Conservation (phyloP, 257 asterid genomes). For the Jasminum sambac region DNA sequence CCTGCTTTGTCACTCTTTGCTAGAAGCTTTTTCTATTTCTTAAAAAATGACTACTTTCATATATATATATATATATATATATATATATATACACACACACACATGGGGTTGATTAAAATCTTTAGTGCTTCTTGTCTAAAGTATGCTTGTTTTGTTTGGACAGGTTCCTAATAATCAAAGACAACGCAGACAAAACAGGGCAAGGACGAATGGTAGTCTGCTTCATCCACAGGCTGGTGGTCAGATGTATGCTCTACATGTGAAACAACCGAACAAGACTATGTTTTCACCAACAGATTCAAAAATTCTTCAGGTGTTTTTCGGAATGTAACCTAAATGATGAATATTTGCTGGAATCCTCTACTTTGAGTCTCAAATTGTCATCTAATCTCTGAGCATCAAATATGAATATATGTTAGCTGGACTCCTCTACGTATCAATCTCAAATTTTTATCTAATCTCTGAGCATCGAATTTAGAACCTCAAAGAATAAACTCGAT, state of each 20-base stretch:
- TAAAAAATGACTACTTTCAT: background rate
- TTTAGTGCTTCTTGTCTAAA: too few species aligned
- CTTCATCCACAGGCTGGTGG: constrained; percentile 39
- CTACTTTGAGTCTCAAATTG: background rate
- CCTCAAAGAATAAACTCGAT: background rate
- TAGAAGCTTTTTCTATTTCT: background rate
- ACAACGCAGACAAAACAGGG: constrained; percentile 56
- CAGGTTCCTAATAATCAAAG: constrained; percentile 59
- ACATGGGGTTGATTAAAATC: too few species aligned
- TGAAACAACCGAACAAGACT: constrained; percentile 39
- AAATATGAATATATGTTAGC: too few species aligned
- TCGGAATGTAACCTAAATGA: background rate
- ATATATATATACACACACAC: too few species aligned
- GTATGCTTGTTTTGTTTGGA: background rate
- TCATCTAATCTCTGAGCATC: background rate
- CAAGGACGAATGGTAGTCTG: constrained; percentile 48
- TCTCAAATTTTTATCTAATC: background rate
- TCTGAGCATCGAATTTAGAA: background rate
- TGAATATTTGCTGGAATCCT: too few species aligned
- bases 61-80: too few species aligned
- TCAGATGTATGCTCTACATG: constrained; percentile 34
- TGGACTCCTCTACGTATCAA: background rate
- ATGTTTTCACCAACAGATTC: constrained; percentile 46
- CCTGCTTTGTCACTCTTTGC: constrained; percentile 2
- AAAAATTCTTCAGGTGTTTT: constrained; percentile 49